Evolutionary conservation across 2,329 filamentous ascomycete genomes (phyloP).

Genomic region (Phialemoniopsis sp.): DNA sequence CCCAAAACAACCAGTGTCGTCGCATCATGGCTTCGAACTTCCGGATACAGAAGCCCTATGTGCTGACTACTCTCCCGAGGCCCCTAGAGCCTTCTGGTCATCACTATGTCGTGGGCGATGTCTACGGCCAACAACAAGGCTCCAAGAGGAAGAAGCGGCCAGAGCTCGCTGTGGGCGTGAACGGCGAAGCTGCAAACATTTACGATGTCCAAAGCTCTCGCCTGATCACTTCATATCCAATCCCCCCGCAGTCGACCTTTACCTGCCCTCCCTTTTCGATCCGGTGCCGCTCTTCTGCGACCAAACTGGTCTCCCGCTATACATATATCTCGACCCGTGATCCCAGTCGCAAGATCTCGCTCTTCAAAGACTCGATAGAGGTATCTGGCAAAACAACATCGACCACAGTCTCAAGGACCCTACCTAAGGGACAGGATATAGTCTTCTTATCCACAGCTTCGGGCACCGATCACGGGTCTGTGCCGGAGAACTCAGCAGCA

Average conservation of each 20-base stretch:
- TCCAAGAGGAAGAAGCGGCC: conserved; percentile 59
- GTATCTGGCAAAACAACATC: conserved; percentile 48
- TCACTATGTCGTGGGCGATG: conserved; percentile 54
- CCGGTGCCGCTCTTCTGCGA: conserved; percentile 42
- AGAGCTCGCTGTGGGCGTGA: conserved; percentile 57
- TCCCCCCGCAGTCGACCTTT: conserved; percentile 61
- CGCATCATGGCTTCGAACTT: conserved; percentile 55
- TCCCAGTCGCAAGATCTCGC: conserved; percentile 44
- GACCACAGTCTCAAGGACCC: conserved; percentile 37
- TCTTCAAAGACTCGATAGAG: conserved; percentile 55
- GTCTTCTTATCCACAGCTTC: conserved; percentile 35
- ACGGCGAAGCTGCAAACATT: conserved; percentile 62
- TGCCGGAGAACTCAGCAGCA: background rate
- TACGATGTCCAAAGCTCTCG: conserved; percentile 62
- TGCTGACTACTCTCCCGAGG: conserved; percentile 54
- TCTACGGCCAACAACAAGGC: conserved; percentile 54
- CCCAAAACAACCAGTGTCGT: too few species aligned
- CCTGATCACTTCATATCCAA: conserved; percentile 62
- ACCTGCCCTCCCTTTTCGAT: conserved; percentile 59
- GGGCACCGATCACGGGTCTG: conserved; percentile 8
- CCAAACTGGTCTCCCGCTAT: conserved; percentile 48
- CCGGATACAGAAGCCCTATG: conserved; percentile 60
- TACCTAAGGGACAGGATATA: conserved; percentile 34
- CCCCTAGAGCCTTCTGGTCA: conserved; percentile 49
- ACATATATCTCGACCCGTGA: conserved; percentile 57